Evolutionary conservation across 177 flowering plant genomes (phyloP).

Genomic region (Vitis hybrid): DNA sequence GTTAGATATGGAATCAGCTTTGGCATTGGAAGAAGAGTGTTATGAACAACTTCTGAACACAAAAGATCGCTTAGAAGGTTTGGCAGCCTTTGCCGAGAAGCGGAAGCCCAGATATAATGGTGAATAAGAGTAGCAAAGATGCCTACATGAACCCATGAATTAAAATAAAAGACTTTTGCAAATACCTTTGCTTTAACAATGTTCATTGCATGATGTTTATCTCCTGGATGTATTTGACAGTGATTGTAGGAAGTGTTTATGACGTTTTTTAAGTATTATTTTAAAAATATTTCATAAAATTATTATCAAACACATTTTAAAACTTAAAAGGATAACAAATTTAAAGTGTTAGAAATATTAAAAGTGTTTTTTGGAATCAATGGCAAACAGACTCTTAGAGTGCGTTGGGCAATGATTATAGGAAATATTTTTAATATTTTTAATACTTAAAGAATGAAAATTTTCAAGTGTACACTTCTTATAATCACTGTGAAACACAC

Average conservation of each 20-base stretch:
- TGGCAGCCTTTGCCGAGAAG: constrained; percentile 95
- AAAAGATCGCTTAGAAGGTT: constrained; percentile 80
- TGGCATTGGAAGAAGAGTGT: constrained; percentile 75
- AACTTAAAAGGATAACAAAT: too few relatives aligned
- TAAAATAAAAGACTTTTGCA: not conserved
- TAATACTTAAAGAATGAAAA: too few relatives aligned
- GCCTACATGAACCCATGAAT: too few relatives aligned
- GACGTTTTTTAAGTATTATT: too few relatives aligned
- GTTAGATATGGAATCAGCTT: constrained; percentile 43
- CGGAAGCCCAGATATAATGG: constrained; percentile 72
- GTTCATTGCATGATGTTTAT: too few relatives aligned
- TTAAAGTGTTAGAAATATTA: too few relatives aligned
- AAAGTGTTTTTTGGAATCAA: too few relatives aligned
- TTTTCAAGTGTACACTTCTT: too few relatives aligned
- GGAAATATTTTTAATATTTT: too few relatives aligned
- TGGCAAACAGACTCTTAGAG: rapidly evolving
- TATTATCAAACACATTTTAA: rapidly evolving
- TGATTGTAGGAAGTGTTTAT: too few relatives aligned
- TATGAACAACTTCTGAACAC: constrained; percentile 60
- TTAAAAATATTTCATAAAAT: too few relatives aligned
- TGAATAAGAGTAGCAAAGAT: constrained; percentile 20
- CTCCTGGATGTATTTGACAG: not conserved
- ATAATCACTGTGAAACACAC: too few relatives aligned
- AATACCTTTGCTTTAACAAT: not conserved
- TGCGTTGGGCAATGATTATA: rapidly evolving